Conservation (phyloP, 2,329 filamentous ascomycete species). For the Pseudogymnoascus sp. region DNA sequence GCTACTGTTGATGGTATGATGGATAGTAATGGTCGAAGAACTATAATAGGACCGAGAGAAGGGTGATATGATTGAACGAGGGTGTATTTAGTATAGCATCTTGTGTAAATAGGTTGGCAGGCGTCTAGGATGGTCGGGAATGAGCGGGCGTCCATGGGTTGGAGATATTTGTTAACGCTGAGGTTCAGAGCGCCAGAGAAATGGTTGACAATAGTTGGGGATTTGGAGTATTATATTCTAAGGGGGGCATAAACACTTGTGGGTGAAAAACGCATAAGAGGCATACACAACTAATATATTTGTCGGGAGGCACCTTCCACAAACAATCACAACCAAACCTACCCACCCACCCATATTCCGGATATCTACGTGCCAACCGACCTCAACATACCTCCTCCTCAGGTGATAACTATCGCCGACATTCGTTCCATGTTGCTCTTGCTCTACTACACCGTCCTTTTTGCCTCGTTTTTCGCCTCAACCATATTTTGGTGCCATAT, state of each 20-base stretch:
- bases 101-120: constrained; percentile 3
- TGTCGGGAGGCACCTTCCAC: background rate
- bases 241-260: background rate
- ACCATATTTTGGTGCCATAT: constrained; percentile 4
- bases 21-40: background rate
- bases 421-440: constrained; percentile 3
- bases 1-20: background rate
- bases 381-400: background rate
- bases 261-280: background rate
- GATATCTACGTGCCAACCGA: background rate
- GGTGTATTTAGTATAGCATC: constrained; percentile 6
- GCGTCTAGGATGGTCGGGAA: constrained; percentile 1
- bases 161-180: background rate
- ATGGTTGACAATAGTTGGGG: background rate
- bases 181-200: background rate
- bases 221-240: background rate
- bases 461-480: background rate
- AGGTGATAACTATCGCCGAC: background rate
- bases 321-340: background rate
- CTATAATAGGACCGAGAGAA: background rate
- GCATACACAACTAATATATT: background rate
- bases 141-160: background rate
- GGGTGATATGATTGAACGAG: background rate
- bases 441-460: background rate
- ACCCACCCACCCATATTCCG: background rate